Base-by-base conservation (phyloP, 1,139 yeast genomes). In the Lodderomyces oxycetoniae region DNA sequence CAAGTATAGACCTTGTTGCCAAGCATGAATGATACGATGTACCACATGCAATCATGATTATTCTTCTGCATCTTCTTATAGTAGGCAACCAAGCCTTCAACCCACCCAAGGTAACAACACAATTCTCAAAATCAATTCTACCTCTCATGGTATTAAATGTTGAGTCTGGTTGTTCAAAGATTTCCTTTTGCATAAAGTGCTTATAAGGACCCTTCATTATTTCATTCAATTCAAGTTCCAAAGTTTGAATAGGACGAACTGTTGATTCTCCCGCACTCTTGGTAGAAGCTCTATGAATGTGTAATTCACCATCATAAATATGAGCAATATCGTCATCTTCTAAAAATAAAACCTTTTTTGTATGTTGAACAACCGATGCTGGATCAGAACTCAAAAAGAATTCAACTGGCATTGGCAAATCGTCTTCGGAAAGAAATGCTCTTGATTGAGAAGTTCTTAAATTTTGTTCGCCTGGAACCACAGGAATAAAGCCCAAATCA, bases 311-410 rank as follows among this genome's bases (percentile, higher is more conserved):
- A 54, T 89, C 95, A 60, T 85, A 87, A 48, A 93, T 88, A 60
- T 93, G 99, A 28, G 97, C 99, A 59, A 93, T 88, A 63, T 93
- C 99, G 55, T 93, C 96, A 61, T 93, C 99, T 68, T 91, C 97
- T 54, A 93, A 74, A 64, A 85, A 91, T 50, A 93, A 74, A 24
- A 93, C 98, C 65, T 91, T 91, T 67, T 89, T 89, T 51, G 99
- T 93, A 67, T 93, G 96, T 64, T 89, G 93, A 41, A 93, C 74
- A 35, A 93, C 96, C n/a, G 98, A 89, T 17, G 98, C 86, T 24
- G 98, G 96, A 63, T 93, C 99, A 21, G 97, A 88, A 16, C 97
- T 89, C 46, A 93, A 72, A 67, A 88, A 93, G 63, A 89, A 91
- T 67, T 93, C 98, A 33, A 91, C 87, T 33, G 98, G 96, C 69